Evolutionary conservation across 2,329 filamentous ascomycete species (phyloP).

Genomic region (Leptoxyphium fumago): DNA sequence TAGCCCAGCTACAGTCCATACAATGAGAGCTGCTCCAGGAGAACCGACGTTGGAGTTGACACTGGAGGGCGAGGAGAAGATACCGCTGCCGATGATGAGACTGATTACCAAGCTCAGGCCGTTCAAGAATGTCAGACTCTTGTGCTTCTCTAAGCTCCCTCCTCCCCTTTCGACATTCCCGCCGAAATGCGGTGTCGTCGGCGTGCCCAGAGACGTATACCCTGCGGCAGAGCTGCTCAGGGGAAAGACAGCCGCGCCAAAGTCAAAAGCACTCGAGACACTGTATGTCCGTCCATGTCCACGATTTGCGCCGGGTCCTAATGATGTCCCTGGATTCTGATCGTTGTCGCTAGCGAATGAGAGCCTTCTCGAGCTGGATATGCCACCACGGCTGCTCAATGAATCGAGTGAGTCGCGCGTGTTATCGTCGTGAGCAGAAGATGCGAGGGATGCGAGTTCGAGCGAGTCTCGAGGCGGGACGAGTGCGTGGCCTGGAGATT

Average conservation of each 20-base stretch:
- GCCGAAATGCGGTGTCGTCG: constrained; percentile 45
- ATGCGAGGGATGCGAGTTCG: constrained; percentile 88
- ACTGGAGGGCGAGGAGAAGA: constrained; percentile 87
- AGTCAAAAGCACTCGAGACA: constrained; percentile 86
- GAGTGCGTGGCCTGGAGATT: neutral
- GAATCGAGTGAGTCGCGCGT: constrained; percentile 56
- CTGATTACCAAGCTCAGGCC: constrained; percentile 83
- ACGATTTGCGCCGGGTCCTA: constrained; percentile 13
- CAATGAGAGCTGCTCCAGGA: constrained; percentile 74
- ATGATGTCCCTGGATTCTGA: constrained; percentile 47
- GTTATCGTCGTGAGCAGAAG: constrained; percentile 48
- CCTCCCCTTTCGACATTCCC: constrained; percentile 35
- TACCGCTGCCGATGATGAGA: constrained; percentile 87
- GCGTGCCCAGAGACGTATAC: constrained; percentile 75
- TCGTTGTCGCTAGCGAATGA: constrained; percentile 44
- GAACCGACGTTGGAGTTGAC: constrained; percentile 87
- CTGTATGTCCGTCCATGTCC: constrained; percentile 62
- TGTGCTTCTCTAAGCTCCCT: constrained; percentile 82
- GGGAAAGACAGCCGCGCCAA: constrained; percentile 83
- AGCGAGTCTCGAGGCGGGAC: constrained; percentile 66
- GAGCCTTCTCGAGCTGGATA: constrained; percentile 74
- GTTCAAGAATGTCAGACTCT: constrained; percentile 89
- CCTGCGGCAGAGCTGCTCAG: constrained; percentile 58
- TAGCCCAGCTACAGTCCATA: constrained; percentile 83
- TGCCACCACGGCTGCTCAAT: constrained; percentile 55